These are phyloP conservation scores for Myxozyma neglecta DNA, from an alignment of 805 yeast species.

Conservation along the genomic window DNA sequence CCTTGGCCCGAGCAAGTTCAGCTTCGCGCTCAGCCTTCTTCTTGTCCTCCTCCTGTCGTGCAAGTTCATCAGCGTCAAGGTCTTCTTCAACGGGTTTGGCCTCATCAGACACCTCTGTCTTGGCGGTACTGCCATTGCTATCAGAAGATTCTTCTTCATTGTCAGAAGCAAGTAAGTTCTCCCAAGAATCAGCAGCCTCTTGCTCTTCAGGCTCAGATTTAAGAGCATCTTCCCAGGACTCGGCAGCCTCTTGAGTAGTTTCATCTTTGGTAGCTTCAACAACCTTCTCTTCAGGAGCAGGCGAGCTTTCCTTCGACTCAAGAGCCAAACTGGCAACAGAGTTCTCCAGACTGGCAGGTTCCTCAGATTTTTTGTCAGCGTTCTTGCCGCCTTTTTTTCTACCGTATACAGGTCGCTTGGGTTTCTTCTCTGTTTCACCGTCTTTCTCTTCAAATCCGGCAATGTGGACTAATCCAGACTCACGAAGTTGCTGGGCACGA, in stretches of 20 bases:
- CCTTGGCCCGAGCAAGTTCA: conserved; percentile 23
- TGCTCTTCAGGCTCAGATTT: conserved; percentile 19
- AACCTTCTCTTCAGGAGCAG: conserved; percentile 33
- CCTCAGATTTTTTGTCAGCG: conserved; percentile 35
- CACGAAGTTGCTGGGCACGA: conserved; percentile 82
- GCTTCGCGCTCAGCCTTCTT: conserved; percentile 15
- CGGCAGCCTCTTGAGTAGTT: conserved; percentile 46
- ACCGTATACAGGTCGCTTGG: conserved; percentile 69
- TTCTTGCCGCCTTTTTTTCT: conserved; percentile 57
- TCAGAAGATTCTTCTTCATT: conserved; percentile 33
- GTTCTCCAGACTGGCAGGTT: conserved; percentile 36
- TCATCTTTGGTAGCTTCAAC: conserved; percentile 22
- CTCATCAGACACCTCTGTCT: conserved; percentile 37
- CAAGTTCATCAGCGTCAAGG: conserved; percentile 39
- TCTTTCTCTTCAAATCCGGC: conserved; percentile 56
- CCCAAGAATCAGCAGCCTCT: conserved; percentile 32
- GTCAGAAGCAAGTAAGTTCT: conserved; percentile 34
- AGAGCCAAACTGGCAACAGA: conserved; percentile 35
- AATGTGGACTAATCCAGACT: conserved; percentile 70
- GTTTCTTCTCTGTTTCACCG: conserved; percentile 45
- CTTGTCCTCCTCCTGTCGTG: conserved; percentile 36
- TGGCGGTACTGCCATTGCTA: conserved; percentile 35
- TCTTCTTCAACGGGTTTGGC: conserved; percentile 40
- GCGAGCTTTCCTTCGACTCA: conserved; percentile 31
- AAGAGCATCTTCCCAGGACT: conserved; percentile 41